Evolutionary conservation across 768 basidiomycete species (phyloP), one percentile per base, ranked within the genome.

Genomic region (Mycena metata): DNA sequence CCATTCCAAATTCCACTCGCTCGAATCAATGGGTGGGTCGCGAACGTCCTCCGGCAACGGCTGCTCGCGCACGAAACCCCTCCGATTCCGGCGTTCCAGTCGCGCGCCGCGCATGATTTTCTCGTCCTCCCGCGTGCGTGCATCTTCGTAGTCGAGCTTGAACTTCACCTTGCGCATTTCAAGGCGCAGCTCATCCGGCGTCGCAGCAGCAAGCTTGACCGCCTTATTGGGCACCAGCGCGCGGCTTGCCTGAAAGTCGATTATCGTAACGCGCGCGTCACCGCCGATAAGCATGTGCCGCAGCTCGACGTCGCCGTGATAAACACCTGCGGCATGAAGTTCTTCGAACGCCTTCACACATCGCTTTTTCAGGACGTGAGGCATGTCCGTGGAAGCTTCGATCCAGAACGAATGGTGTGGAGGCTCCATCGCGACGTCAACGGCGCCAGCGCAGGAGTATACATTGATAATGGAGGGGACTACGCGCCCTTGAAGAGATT

Each of bases 11-110:
- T 67, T 61, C 82, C 93, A 63, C 82, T 93, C 64, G 52, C 75
- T 35, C 90, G 92, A 79, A 82, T 78, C 47, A 86, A 89, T 77
- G 81, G 89, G 69, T 91, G 92, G 92, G 87, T 94, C 46, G 90
- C 89, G 19, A 85, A 84, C 77, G 83, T 94, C 76, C 83, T 69
- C 70, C 5, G 64, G 50, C 1, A 56, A 12, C 13, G 63, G 63
- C 35, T 35, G 47, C 56, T 66, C 67, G 17, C 11, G 2, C 19
- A 0, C 41, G 21, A 52, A 24, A 8, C 19, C 23, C 33, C 33
- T 45, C 52, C 39, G 49, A 58, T 65, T 67, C 21, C 63, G 39
- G 30, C 58, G 62, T 30, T 23, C 46, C n/a, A 71, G 55, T 23
- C 67, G 63, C 10, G 60, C 64, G 24, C 41, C 49, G 7, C 70